Conservation (phyloP, 1,284 basidiomycete genomes). For the Ganoderma boninense region DNA sequence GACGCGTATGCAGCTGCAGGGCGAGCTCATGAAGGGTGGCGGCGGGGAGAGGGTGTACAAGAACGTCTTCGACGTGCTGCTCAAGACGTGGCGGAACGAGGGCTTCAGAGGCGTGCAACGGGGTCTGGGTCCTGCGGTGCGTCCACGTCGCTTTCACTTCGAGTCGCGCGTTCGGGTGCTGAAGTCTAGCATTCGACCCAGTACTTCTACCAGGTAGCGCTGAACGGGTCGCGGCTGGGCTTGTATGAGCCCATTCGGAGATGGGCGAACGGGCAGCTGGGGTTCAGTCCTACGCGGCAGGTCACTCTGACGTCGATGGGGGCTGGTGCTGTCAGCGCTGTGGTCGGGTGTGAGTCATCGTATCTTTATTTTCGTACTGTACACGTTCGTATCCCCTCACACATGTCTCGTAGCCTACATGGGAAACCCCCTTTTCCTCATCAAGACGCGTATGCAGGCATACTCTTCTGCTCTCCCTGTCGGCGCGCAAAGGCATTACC, state of each 20-base stretch:
- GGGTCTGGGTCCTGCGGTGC: conserved; percentile 87
- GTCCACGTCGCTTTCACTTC: conserved; percentile 48
- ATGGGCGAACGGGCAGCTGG: not conserved
- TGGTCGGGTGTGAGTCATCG: not conserved
- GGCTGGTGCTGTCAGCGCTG: not conserved
- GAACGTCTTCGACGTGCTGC: conserved; percentile 86
- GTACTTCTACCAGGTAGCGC: not conserved
- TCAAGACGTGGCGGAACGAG: conserved; percentile 93
- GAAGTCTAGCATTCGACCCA: not conserved
- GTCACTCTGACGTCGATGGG: not conserved
- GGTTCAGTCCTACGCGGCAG: not conserved
- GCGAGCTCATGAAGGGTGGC: not conserved
- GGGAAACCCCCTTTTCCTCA: conserved; percentile 94
- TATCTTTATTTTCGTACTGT: not conserved
- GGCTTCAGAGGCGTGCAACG: conserved; percentile 91
- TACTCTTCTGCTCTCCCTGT: conserved; percentile 90
- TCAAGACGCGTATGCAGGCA: conserved; percentile 98
- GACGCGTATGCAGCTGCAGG: not conserved
- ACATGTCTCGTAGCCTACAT: conserved; percentile 48
- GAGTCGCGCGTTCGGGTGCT: no score
- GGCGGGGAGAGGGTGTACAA: conserved; percentile 83
- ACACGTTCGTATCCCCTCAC: no score
- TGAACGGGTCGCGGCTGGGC: not conserved
- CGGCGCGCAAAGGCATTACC: conserved; percentile 90
- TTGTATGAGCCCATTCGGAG: not conserved